Evolutionary conservation across 805 yeast species (phyloP).

Genomic region (Candida berthetii): DNA sequence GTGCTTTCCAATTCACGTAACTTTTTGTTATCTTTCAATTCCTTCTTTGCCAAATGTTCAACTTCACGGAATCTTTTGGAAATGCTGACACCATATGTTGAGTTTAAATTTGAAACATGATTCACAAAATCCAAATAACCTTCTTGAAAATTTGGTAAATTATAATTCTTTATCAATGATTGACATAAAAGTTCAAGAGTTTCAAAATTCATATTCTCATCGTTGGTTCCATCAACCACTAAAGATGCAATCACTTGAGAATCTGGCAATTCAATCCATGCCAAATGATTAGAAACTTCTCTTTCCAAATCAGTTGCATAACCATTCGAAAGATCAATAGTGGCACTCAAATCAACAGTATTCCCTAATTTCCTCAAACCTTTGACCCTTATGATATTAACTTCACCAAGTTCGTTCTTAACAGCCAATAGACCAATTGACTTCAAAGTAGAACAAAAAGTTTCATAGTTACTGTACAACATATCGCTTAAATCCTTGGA

Average conservation of each 20-base stretch:
- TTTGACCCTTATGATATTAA: conserved; percentile 67
- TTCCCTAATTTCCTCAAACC: conserved; percentile 54
- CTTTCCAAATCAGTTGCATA: conserved; percentile 28
- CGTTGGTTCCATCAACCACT: neutral
- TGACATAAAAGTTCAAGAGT: conserved; percentile 11
- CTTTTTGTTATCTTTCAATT: conserved; percentile 64
- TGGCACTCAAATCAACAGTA: conserved; percentile 23
- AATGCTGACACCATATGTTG: conserved; percentile 34
- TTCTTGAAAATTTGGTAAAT: conserved; percentile 18
- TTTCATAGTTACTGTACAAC: conserved; percentile 18
- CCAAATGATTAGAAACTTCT: conserved; percentile 30
- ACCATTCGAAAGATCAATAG: conserved; percentile 33
- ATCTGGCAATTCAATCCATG: conserved; percentile 41
- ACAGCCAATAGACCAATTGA: conserved; percentile 65
- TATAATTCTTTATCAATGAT: conserved; percentile 12
- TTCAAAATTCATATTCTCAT: neutral
- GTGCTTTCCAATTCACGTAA: conserved; percentile 40
- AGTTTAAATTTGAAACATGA: conserved; percentile 21
- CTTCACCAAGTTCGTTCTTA: conserved; percentile 31
- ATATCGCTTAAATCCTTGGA: conserved; percentile 37
- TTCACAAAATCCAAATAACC: conserved; percentile 16
- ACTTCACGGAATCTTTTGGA: conserved; percentile 81
- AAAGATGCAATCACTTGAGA: conserved; percentile 6
- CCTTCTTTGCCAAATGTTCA: conserved; percentile 80
- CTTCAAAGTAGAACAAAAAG: conserved; percentile 15